Base-by-base conservation (phyloP, 495 filamentous ascomycete genomes). In the Lepidopterella palustris region DNA sequence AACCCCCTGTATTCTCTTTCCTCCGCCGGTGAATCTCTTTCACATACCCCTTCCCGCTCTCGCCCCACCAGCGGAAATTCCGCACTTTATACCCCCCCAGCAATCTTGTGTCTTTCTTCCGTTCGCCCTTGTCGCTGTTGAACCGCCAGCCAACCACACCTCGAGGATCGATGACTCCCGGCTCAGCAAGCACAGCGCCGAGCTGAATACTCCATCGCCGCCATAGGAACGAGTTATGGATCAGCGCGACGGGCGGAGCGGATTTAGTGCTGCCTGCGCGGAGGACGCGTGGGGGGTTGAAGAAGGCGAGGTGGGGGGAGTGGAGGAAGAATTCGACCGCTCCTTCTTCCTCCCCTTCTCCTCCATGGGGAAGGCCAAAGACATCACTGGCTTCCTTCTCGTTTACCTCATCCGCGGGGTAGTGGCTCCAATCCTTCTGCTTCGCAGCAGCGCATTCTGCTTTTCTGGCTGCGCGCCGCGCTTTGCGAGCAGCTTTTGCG, bases 61-160 rank as follows among this genome's bases (percentile, higher is more conserved):
- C 66, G 57, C 64, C 60, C 64, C 63, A 67, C 1, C 63, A 28
- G 1, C 66, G 32, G 63, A 63, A 69, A 1, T 55, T 66, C 24
- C 66, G 51, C 21, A 69, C 63, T 39, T 60, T 58, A 50, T 69
- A 69, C 0, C 66, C 66, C 27, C 58, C 51, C 3, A 69, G 51
- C 39, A 40, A 28, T 2, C 15, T 55, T 8, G 59, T 53, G 26
- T 67, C 53, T 13, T 6, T 50, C 52, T 67, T 61, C 20, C 45
- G 56, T 4, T 24, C 58, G 23, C 55, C 15, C 26, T 32, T 53
- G 6, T 48, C 62, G 8, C 63, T 59, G 32, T 66, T 60, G 57
- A 57, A 48, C 26, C 35, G 24, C 60, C 54, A 58, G 50, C 42
- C 18, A 10, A 69, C 63, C 0, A 67, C 60, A 5, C 66, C 66